Base-by-base conservation (phyloP, 768 basidiomycete genomes). In the Suillus brevipes region DNA sequence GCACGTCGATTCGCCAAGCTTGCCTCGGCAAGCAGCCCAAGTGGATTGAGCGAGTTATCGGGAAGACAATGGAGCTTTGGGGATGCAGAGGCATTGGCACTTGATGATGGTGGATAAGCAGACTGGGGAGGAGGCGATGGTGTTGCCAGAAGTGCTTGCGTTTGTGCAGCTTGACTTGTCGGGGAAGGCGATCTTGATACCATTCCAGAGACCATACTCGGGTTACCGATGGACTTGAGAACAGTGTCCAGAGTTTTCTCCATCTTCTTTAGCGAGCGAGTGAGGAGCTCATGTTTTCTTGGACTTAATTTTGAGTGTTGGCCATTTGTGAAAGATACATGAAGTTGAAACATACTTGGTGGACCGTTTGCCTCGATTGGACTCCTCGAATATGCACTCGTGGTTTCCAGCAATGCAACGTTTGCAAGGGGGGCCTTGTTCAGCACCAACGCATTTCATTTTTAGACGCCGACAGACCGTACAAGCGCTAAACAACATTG, bases 301-400 rank as follows among this genome's bases (percentile, higher is more conserved):
- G 69, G 77, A 69, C 73, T 77, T 72, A 61, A 55, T 67, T 67
- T 66, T 75, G 65, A 78, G 69, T 62, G 64, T 67, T 77, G 69
- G 67, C 67, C 63, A 74, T 70, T 55, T 72, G 66, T 71, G 68
- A 49, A 64, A 70, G 62, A 55, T 68, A 65, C 50, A 58, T 37
- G 60, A 28, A 62, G 52, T 49, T 61, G 65, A 55, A 25, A 25
- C 84, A 68, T 77, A 93, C 92, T 92, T 94, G 62, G 90, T 85
- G 25, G 91, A 87, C 13, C 93, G 87, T 75, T 96, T 97, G 49
- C 97, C 97, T 57, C 97, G 86, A 74, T 98, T 96, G 2, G 92
- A 94, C 75, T 98, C 97, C 79, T 99, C 95, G 68, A 99, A 99
- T 52, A 97, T 86, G 73, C 97, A 99, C 70, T 97, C 94, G 71